A percentile compares a stretch with the other conserved stretches of the same genome.
These are phyloP conservation scores for Ogataea hybrid DNA, from an alignment of 1,139 yeast species.

Conservation along the genomic window DNA sequence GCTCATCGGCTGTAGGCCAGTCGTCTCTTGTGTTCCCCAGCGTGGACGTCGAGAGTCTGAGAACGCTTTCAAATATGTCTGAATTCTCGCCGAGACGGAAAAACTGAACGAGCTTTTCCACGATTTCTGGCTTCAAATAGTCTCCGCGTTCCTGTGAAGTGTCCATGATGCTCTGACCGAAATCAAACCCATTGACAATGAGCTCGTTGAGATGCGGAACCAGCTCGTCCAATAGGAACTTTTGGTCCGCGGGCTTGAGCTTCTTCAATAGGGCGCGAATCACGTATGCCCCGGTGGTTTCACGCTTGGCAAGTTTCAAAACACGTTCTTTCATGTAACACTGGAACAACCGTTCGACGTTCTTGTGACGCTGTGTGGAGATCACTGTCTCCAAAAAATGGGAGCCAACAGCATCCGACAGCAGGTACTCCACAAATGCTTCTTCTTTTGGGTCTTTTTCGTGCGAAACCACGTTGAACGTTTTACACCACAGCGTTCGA, in stretches of 20 bases:
- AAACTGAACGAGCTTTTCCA: constrained; percentile 51
- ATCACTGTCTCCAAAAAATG: constrained; percentile 80
- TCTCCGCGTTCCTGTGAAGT: constrained; percentile 60
- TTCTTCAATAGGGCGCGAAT: constrained; percentile 66
- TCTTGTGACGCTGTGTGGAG: constrained; percentile 62
- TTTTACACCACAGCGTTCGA: constrained; percentile 61
- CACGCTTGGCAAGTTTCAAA: constrained; percentile 70
- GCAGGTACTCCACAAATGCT: constrained; percentile 77
- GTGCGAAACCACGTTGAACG: constrained; percentile 40
- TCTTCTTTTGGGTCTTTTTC: constrained; percentile 61
- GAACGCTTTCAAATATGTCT: constrained; percentile 60
- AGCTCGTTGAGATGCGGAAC: constrained; percentile 65
- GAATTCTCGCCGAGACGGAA: constrained; percentile 44
- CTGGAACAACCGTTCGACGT: constrained; percentile 66
- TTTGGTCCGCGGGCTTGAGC: constrained; percentile 56
- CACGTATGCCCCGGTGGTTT: constrained; percentile 81
- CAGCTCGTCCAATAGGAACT: constrained; percentile 63
- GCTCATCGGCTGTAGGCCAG: constrained; percentile 90
- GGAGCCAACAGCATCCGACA: constrained; percentile 88
- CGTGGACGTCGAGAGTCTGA: constrained; percentile 66
- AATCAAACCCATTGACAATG: constrained; percentile 66
- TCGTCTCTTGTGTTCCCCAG: constrained; percentile 80
- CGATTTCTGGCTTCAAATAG: constrained; percentile 64
- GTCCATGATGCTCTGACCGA: constrained; percentile 66
- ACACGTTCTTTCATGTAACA: constrained; percentile 74